Conservation (phyloP, 2,329 filamentous ascomycete species). For the Neurospora sp. region DNA sequence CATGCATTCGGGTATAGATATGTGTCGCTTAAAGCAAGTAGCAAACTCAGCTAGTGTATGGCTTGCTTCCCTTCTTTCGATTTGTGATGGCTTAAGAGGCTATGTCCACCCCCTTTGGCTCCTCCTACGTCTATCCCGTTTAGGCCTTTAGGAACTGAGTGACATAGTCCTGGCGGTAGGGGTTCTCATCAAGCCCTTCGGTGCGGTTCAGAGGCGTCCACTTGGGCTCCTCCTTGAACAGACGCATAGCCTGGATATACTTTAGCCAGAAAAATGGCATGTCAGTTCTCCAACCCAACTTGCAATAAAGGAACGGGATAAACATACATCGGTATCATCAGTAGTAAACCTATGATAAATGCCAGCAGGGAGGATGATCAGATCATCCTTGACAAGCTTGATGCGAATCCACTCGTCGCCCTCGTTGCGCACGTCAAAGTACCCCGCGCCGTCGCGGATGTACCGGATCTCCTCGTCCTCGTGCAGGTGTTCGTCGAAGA, state of each 20-base stretch:
- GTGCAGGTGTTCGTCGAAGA: conserved; percentile 93
- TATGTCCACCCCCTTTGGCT: not conserved
- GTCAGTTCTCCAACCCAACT: not conserved
- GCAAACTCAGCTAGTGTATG: not conserved
- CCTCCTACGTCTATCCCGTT: not conserved
- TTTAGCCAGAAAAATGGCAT: not conserved
- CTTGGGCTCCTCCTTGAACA: conserved; percentile 98
- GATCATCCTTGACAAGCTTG: conserved; percentile 70
- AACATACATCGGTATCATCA: conserved; percentile 75
- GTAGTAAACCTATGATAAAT: conserved; percentile 98
- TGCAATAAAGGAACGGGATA: conserved; percentile 2
- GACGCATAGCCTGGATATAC: conserved; percentile 91
- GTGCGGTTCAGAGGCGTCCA: conserved; percentile 89
- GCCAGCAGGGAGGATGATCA: conserved; percentile 87
- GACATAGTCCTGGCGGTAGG: conserved; percentile 70
- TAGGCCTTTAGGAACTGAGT: conserved; percentile 28
- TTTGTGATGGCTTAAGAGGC: not conserved
- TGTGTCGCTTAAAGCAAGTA: not conserved
- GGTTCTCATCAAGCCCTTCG: conserved; percentile 66
- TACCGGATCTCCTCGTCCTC: conserved; percentile 99
- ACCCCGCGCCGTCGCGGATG: conserved; percentile 78
- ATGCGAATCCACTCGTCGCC: conserved; percentile 87
- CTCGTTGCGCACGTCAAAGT: conserved; percentile 81
- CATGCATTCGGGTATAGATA: not conserved
- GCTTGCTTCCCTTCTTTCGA: not conserved